phyloP scores from a whole-genome alignment of 2,329 filamentous ascomycete species.

The Neocatenulostroma microsporum region DNA sequence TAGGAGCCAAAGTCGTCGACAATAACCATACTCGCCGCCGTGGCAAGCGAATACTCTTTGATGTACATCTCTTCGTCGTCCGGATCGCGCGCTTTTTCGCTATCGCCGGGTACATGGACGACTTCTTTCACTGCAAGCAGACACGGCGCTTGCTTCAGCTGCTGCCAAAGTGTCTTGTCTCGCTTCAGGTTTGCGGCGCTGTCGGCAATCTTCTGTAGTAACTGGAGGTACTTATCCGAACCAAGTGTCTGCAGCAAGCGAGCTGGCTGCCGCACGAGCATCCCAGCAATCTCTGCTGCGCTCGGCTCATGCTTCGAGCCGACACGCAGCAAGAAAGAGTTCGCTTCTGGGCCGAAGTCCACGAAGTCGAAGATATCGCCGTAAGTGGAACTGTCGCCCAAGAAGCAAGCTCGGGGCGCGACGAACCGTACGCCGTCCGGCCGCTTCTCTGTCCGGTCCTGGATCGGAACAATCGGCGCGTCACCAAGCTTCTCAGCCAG shows the following conservation, averaged over 20 bases:
- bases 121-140: conserved; percentile 78
- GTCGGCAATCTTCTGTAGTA: conserved; percentile 74
- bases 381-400: conserved; percentile 66
- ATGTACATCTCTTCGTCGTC: conserved; percentile 47
- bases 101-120: conserved; percentile 43
- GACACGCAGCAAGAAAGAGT: conserved; percentile 78
- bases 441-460: conserved; percentile 16
- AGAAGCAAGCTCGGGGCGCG: conserved; percentile 66
- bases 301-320: conserved; percentile 89
- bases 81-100: conserved; percentile 26
- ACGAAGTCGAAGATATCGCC: conserved; percentile 95
- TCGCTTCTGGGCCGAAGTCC: conserved; percentile 81
- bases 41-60: conserved; percentile 69
- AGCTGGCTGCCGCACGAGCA: conserved; percentile 77
- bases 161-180: conserved; percentile 68
- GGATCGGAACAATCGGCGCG: conserved; percentile 65
- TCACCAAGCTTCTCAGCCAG: conserved; percentile 54
- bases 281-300: conserved; percentile 71
- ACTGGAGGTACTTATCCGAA: conserved; percentile 75
- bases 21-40: conserved; percentile 65
- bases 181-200: conserved; percentile 61
- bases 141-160: conserved; percentile 68
- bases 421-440: conserved; percentile 45
- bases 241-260: conserved; percentile 73
- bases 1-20: conserved; percentile 86